These are phyloP conservation scores for Sphaerulina musiva DNA, from an alignment of 2,329 filamentous ascomycete genomes.

Conservation along the genomic window DNA sequence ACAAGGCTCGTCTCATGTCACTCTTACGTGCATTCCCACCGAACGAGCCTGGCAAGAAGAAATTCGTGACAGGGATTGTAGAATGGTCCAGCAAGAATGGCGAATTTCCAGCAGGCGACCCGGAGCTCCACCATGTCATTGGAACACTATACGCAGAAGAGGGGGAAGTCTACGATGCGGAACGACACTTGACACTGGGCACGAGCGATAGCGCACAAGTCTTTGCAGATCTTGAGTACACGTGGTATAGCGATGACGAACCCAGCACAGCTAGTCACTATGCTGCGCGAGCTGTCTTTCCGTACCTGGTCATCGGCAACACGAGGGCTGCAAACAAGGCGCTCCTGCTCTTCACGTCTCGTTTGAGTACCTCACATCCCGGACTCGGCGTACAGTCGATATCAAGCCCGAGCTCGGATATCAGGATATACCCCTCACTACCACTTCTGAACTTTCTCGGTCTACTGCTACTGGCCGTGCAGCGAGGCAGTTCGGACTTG, in stretches of 20 bases:
- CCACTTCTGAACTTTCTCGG: conserved; percentile 94
- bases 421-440: conserved; percentile 76
- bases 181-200: conserved; percentile 79
- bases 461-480: conserved; percentile 73
- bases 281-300: conserved; percentile 77
- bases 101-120: conserved; percentile 83
- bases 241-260: conserved; percentile 87
- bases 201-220: conserved; percentile 80
- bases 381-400: conserved; percentile 73
- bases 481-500: conserved; percentile 68
- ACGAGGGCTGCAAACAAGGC: conserved; percentile 80
- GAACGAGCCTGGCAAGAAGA: conserved; percentile 85
- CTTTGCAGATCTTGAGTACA: conserved; percentile 77
- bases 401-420: conserved; percentile 63
- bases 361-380: conserved; percentile 54
- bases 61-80: conserved; percentile 80
- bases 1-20: conserved; percentile 67
- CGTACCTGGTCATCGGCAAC: conserved; percentile 86
- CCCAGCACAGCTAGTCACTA: conserved; percentile 82
- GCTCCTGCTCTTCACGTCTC: conserved; percentile 67
- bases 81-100: conserved; percentile 83
- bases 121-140: conserved; percentile 87
- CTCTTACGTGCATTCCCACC: conserved; percentile 72
- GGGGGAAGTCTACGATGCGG: conserved; percentile 86
- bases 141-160: conserved; percentile 88